Base-by-base conservation (phyloP, 768 basidiomycete genomes). In the Candolleomyces efflorescens region DNA sequence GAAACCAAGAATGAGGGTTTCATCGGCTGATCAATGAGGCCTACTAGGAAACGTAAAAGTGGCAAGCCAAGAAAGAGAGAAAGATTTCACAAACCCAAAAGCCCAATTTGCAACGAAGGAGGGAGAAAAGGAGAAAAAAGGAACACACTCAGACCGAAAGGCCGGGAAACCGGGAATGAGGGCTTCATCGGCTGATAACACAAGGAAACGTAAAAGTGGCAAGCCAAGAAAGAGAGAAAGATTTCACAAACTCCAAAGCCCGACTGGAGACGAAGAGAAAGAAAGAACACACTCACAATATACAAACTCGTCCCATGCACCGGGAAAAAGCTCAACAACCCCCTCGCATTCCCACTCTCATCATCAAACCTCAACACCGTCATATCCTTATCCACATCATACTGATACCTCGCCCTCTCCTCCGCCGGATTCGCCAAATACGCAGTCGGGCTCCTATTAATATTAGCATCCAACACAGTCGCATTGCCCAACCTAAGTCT, bases 281-380 rank as follows among this genome's bases (percentile, higher is more conserved):
- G 36, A 43, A 26, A 45, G 23, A 53, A 45, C 43, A 37, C 11
- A 57, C 67, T 22, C 61, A 89, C 90, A 73, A 84, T 78, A 64
- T 90, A 91, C n/a, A 90, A 63, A 61, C 87, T 89, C 15, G 89
- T 92, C 1, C 89, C 88, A 68, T 92, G 90, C 0, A 92, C 89
- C 0, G 89, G 75, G 68, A 86, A 91, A 71, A 87, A 90, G 68
- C 82, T 87, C 62, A 90, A 66, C 64, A 91, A 78, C 2, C 90
- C 89, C 54, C 83, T 75, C 18, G 83, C 76, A 26, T 76, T 78
- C 26, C 88, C 88, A 54, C 66, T 71, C 7, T 61, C 62, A 65
- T 89, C 85, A 46, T 86, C 79, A 60, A 91, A 86, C 49, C 83
- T 76, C 55, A 92, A 68, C 17, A 90, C 73, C 4, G 84, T 83